A percentile compares a stretch with the other conserved stretches of the same genome.
These are phyloP conservation scores for Mycosphaerelloides madeirae DNA, from an alignment of 2,329 filamentous ascomycete genomes.

Conservation along the genomic window DNA sequence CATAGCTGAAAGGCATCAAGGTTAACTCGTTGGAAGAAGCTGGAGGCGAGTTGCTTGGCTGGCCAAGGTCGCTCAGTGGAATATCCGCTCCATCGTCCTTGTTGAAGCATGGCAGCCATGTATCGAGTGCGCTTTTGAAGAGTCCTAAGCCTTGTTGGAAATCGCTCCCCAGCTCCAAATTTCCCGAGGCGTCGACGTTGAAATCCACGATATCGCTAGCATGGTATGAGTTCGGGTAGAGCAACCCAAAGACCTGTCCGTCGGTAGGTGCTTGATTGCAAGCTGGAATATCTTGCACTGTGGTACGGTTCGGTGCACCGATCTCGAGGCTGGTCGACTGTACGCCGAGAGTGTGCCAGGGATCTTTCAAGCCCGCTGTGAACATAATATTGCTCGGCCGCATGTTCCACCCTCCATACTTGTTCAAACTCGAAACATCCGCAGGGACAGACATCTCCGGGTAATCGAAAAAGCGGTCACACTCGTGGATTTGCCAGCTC, in stretches of 20 bases:
- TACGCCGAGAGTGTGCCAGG: constrained; percentile 17
- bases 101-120: constrained; percentile 23
- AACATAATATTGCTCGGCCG: constrained; percentile 18
- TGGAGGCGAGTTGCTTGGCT: too few relatives aligned
- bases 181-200: constrained; percentile 1
- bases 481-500: neutral
- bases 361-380: constrained; percentile 16
- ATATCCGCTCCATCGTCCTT: neutral
- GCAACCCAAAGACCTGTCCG: constrained; percentile 16
- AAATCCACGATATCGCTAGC: constrained; percentile 16
- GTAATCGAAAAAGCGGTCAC: neutral
- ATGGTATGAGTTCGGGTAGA: constrained; percentile 6
- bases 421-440: neutral
- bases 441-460: neutral
- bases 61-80: too few relatives aligned
- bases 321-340: constrained; percentile 11
- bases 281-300: constrained; percentile 8
- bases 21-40: too few relatives aligned
- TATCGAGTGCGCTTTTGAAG: constrained; percentile 18
- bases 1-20: too few relatives aligned
- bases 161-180: too few relatives aligned
- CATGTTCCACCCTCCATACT: constrained; percentile 1
- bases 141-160: neutral
- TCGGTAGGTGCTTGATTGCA: constrained; percentile 15
- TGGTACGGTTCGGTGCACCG: constrained; percentile 13